A percentile compares a stretch with the other conserved stretches of the same genome.
phyloP scores from a whole-genome alignment of 768 basidiomycete genomes.

The Leccinum longicurvipes region DNA sequence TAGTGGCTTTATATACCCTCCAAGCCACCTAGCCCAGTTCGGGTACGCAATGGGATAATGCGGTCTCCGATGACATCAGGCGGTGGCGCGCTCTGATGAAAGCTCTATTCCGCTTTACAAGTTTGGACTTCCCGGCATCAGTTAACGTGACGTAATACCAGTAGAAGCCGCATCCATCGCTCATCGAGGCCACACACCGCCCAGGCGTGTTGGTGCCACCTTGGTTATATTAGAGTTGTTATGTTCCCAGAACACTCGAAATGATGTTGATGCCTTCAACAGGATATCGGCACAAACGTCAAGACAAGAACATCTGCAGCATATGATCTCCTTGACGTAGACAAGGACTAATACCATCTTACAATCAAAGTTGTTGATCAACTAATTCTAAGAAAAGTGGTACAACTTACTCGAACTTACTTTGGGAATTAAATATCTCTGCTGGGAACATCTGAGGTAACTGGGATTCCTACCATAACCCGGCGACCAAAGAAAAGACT shows the following conservation, averaged over 20 bases:
- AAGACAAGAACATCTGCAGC: no score
- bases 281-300: not conserved
- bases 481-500: not conserved
- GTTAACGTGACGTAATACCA: not conserved
- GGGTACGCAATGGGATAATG: not conserved
- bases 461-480: not conserved
- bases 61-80: no score
- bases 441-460: no score
- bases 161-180: not conserved
- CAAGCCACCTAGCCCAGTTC: not conserved
- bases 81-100: no score
- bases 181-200: not conserved
- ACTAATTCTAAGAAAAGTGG: no score
- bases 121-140: not conserved
- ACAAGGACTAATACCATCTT: no score
- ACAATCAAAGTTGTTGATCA: no score
- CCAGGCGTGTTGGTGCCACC: not conserved
- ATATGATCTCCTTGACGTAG: no score
- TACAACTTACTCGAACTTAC: not conserved
- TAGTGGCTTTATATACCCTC: no score
- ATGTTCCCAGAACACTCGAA: not conserved
- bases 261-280: not conserved
- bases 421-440: not conserved
- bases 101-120: no score
- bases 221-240: not conserved